Percentiles rank a stretch among this genome's conserved stretches.
Conservation (phyloP, 1,284 basidiomycete species). For the Ceratobasidium sp. region DNA sequence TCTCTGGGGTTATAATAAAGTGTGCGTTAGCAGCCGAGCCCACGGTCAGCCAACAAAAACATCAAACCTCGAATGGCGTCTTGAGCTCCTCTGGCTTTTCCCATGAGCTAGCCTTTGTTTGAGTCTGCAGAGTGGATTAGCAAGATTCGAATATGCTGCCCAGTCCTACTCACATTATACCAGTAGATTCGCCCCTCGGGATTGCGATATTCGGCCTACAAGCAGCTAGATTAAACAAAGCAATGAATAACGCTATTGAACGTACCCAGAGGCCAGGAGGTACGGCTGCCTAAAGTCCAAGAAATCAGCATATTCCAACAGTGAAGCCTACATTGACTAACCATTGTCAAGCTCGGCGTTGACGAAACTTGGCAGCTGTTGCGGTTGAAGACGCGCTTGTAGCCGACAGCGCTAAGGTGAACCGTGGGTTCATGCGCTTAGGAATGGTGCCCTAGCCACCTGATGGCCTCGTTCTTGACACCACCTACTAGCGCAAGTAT, state of each 20-base stretch:
- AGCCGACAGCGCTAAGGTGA: constrained; percentile 8
- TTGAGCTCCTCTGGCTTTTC: constrained; percentile 90
- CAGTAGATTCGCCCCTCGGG: constrained; percentile 88
- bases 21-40: background rate
- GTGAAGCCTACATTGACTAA: background rate
- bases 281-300: constrained; percentile 7
- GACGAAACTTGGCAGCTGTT: background rate
- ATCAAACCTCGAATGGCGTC: constrained; percentile 84
- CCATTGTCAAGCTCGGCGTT: constrained; percentile 11
- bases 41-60: background rate
- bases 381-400: background rate
- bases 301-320: background rate
- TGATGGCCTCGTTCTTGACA: background rate
- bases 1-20: constrained; percentile 63
- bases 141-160: background rate
- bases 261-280: constrained; percentile 28
- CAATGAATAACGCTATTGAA: background rate
- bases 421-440: background rate
- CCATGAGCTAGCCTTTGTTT: constrained; percentile 83
- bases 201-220: constrained; percentile 63
- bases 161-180: constrained; percentile 67
- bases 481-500: background rate
- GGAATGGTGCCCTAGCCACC: background rate
- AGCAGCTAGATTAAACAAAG: background rate
- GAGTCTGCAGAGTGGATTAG: constrained; percentile 57